Conservation (phyloP, 352 stramenopile genomes). For the Globisporangium recalcitrans region DNA sequence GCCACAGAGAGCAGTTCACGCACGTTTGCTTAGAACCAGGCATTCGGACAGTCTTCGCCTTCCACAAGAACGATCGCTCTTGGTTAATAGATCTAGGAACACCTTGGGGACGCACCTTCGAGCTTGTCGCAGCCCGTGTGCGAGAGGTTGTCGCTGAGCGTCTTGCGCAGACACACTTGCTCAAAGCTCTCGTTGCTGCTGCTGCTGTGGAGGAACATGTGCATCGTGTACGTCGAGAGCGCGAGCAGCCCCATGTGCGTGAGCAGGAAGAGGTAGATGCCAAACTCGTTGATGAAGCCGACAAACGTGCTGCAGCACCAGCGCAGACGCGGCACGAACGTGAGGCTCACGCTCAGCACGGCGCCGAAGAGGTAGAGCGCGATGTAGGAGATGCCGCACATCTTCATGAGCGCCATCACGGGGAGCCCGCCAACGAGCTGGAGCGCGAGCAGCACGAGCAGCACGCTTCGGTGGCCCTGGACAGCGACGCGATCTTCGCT, state of each 20-base stretch:
- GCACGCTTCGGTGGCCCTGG: too few relatives aligned
- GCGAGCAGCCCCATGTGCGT: slow-evolving; percentile 33
- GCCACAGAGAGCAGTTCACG: too few relatives aligned
- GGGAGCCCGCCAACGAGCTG: slow-evolving; percentile 35
- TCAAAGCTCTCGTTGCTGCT: slow-evolving; percentile 23
- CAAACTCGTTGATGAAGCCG: slow-evolving; percentile 33
- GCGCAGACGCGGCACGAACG: slow-evolving; percentile 32
- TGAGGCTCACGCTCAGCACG: slow-evolving; percentile 35
- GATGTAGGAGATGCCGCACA: slow-evolving; percentile 32
- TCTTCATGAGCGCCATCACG: slow-evolving; percentile 45
- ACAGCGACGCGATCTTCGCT: not conserved
- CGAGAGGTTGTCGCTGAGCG: slow-evolving; percentile 38
- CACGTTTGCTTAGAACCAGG: too few relatives aligned
- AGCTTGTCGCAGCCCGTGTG: slow-evolving; percentile 38
- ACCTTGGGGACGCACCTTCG: slow-evolving; percentile 26
- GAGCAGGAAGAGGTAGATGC: slow-evolving; percentile 37
- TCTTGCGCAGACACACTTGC: slow-evolving; percentile 24
- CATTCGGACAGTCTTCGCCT: too few relatives aligned
- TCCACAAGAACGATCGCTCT: too few relatives aligned
- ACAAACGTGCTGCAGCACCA: slow-evolving; percentile 32
- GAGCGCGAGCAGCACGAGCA: slow-evolving; percentile 33
- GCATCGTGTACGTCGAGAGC: slow-evolving; percentile 35
- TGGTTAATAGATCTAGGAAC: too few relatives aligned
- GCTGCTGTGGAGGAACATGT: slow-evolving; percentile 23
- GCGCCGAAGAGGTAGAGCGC: slow-evolving; percentile 32